Conservation (phyloP, 2,329 filamentous ascomycete genomes). For the Plectosphaerella cucumerina region DNA sequence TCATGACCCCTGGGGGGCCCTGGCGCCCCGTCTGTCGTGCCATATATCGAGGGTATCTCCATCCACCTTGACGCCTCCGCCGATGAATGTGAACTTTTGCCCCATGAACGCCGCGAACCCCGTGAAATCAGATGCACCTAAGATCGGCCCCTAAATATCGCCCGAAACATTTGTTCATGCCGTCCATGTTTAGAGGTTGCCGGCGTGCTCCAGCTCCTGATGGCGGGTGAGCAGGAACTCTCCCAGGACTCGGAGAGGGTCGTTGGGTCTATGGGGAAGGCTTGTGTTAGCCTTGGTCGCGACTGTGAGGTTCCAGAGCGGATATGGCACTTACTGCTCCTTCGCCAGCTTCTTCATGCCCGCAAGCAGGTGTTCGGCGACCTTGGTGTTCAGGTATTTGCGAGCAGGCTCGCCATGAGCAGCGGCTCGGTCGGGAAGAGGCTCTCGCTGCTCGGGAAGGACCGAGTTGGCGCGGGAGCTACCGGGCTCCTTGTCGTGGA, state of each 20-base stretch:
- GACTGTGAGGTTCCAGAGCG: neutral
- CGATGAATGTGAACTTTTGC: neutral
- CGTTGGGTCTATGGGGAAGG: slow-evolving; percentile 46
- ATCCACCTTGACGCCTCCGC: neutral
- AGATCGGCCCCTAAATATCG: no score
- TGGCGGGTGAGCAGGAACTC: slow-evolving; percentile 68
- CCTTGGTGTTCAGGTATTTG: slow-evolving; percentile 67
- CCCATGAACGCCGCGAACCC: neutral
- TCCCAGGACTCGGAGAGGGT: slow-evolving; percentile 65
- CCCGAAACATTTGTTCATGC: no score
- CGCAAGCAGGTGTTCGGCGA: slow-evolving; percentile 65
- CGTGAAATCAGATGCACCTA: neutral
- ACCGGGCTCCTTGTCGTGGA: slow-evolving; percentile 22
- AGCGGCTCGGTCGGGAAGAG: slow-evolving; percentile 57
- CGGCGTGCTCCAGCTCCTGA: slow-evolving; percentile 53
- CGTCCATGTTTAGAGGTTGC: slow-evolving; percentile 1
- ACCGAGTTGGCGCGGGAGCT: slow-evolving; percentile 52
- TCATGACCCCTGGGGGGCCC: neutral
- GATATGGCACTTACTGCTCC: slow-evolving; percentile 55
- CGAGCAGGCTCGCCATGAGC: slow-evolving; percentile 65
- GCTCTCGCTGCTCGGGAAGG: slow-evolving; percentile 47
- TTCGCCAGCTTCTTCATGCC: slow-evolving; percentile 71
- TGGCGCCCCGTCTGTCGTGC: neutral
- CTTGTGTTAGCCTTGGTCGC: slow-evolving; percentile 2
- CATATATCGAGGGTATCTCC: neutral